Evolutionary conservation across 108 stramenopile species (phyloP).

Genomic region (Phaeodactylum tricornutum): DNA sequence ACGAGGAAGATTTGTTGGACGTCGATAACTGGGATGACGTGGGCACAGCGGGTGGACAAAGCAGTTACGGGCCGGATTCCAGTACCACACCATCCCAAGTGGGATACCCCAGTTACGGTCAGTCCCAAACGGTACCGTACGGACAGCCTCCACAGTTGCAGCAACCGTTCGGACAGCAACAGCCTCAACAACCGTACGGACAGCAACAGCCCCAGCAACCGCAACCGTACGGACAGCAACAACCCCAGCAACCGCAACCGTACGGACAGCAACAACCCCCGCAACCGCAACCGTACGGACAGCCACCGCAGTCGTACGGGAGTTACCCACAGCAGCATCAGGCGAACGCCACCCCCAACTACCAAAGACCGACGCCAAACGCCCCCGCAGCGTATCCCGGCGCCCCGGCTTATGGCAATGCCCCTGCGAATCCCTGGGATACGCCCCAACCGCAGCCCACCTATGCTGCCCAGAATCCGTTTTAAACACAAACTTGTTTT

Average conservation of each 20-base stretch:
- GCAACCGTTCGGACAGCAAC: not conserved
- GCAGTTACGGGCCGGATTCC: not conserved
- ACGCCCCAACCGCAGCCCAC: too few species aligned
- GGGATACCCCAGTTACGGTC: too few species aligned
- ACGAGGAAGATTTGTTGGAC: constrained; percentile 7
- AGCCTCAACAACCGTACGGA: constrained; percentile 1
- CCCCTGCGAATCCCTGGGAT: too few species aligned
- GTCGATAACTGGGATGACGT: constrained; percentile 12
- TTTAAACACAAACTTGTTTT: too few species aligned
- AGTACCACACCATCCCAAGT: not conserved
- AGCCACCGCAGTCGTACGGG: too few species aligned
- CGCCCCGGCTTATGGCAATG: too few species aligned
- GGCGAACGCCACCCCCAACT: too few species aligned
- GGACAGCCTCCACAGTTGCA: not conserved
- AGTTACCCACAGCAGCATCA: too few species aligned
- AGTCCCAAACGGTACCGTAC: not conserved
- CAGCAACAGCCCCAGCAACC: not conserved
- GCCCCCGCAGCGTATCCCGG: too few species aligned
- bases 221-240: not conserved
- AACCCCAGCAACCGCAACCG: not conserved
- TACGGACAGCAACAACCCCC: not conserved
- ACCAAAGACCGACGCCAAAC: too few species aligned
- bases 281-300: not conserved
- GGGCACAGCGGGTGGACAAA: not conserved
- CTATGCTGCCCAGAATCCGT: too few species aligned